Conservation (phyloP, 306 rosid genomes). For the Acacia acuminata region DNA sequence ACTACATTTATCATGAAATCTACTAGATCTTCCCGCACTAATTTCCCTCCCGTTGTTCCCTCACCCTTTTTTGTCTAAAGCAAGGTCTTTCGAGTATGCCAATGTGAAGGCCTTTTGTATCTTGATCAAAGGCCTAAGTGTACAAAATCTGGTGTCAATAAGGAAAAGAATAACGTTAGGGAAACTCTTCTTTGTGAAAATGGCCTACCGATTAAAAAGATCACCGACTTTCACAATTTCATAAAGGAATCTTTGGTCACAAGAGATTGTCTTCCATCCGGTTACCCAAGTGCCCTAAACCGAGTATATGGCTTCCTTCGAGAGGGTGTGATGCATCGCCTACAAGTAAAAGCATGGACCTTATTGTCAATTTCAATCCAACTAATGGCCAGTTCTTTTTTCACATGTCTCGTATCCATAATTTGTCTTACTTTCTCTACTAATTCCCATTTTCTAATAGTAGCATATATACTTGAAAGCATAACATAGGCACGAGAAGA, state of each 20-base stretch:
- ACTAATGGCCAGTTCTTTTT: slow-evolving; percentile 54
- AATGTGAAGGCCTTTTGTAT: not conserved
- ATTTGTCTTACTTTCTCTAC: slow-evolving; percentile 56
- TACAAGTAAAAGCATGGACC: slow-evolving; percentile 54
- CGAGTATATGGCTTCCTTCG: slow-evolving; percentile 59
- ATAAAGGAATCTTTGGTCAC: slow-evolving; percentile 30
- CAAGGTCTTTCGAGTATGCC: slow-evolving; percentile 22
- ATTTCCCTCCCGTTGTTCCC: slow-evolving; percentile 7
- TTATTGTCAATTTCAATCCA: slow-evolving; percentile 60
- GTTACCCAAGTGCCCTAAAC: slow-evolving; percentile 53
- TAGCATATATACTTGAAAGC: slow-evolving; percentile 66
- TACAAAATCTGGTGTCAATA: slow-evolving; percentile 30
- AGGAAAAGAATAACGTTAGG: slow-evolving; percentile 24
- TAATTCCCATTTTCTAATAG: slow-evolving; percentile 62
- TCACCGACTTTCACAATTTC: slow-evolving; percentile 29
- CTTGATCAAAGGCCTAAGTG: not conserved
- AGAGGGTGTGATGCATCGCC: slow-evolving; percentile 57
- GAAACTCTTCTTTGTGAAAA: slow-evolving; percentile 32
- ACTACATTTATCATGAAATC: slow-evolving; percentile 30
- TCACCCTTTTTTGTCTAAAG: not conserved
- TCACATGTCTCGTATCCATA: slow-evolving; percentile 55
- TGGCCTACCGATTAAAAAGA: slow-evolving; percentile 20
- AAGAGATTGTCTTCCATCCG: slow-evolving; percentile 49
- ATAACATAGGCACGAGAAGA: slow-evolving; percentile 54
- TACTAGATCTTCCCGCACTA: slow-evolving; percentile 12